These are phyloP conservation scores for Cystofilobasidium capitatum DNA, from an alignment of 768 basidiomycete species.

Conservation along the genomic window DNA sequence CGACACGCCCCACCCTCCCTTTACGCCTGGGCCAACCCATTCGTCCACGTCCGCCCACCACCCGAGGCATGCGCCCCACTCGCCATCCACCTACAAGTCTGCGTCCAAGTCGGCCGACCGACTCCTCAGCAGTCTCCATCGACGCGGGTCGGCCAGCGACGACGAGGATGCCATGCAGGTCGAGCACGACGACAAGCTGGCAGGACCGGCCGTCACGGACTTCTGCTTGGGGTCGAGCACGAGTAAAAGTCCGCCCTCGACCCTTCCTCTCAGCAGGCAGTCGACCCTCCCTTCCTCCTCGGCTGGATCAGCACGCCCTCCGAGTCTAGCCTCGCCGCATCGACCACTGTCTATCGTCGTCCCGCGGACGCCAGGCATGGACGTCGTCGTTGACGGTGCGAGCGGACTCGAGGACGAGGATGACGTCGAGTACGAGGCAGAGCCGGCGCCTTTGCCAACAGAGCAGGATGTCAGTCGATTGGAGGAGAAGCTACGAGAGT, in stretches of 20 bases:
- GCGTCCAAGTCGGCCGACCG: not conserved
- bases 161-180: not conserved
- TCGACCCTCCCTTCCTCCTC: not conserved
- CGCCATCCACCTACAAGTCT: not conserved
- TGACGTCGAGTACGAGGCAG: not conserved
- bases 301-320: too few species aligned
- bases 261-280: too few species aligned
- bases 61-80: not conserved
- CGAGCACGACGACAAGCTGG: not conserved
- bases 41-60: not conserved
- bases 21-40: not conserved
- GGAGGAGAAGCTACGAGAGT: constrained; percentile 2
- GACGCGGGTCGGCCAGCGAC: not conserved
- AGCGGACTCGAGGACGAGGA: constrained; percentile 5
- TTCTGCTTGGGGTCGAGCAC: not conserved
- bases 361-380: not conserved
- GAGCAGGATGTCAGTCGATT: constrained; percentile 9
- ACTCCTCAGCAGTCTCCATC: not conserved
- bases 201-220: not conserved
- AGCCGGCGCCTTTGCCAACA: not conserved
- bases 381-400: not conserved
- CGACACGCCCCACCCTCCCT: not conserved
- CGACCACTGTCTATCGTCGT: not conserved
- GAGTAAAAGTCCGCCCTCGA: not conserved
- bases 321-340: not conserved